Percentiles rank a stretch among this genome's conserved stretches.
These are phyloP conservation scores for Cyclanthera cordifolia DNA, from an alignment of 306 rosid genomes.

Conservation along the genomic window DNA sequence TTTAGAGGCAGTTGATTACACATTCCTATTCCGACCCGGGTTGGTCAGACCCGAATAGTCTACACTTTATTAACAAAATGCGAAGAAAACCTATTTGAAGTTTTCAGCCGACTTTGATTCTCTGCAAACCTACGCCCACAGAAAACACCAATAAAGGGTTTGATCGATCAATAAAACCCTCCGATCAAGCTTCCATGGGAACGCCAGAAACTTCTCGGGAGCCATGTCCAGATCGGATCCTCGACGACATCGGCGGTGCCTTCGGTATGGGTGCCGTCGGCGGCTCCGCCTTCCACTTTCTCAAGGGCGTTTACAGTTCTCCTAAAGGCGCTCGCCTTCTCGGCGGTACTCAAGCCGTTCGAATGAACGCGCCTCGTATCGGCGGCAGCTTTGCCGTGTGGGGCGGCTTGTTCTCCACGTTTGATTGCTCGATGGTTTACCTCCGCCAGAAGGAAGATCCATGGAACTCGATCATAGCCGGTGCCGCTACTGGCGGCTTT, in stretches of 20 bases:
- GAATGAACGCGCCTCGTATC: constrained; percentile 77
- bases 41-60: neutral
- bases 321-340: constrained; percentile 52
- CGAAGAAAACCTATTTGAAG: constrained; percentile 2
- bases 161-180: neutral
- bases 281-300: constrained; percentile 73
- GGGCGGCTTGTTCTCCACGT: constrained; percentile 80
- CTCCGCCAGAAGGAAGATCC: constrained; percentile 88
- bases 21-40: neutral
- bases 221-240: constrained; percentile 81
- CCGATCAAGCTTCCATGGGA: constrained; percentile 40
- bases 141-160: neutral
- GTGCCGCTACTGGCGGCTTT: constrained; percentile 76
- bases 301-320: constrained; percentile 67
- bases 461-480: constrained; percentile 78
- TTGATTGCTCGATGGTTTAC: constrained; percentile 74
- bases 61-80: neutral
- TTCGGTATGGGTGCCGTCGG: constrained; percentile 94
- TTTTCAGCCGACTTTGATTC: neutral
- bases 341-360: constrained; percentile 67
- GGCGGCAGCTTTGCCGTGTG: constrained; percentile 82
- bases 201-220: constrained; percentile 73
- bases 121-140: neutral
- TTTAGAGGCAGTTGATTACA: neutral
- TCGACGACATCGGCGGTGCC: constrained; percentile 81